Evolutionary conservation across 139 green algal genomes (phyloP).

Genomic region (Desmodesmus armatus): DNA sequence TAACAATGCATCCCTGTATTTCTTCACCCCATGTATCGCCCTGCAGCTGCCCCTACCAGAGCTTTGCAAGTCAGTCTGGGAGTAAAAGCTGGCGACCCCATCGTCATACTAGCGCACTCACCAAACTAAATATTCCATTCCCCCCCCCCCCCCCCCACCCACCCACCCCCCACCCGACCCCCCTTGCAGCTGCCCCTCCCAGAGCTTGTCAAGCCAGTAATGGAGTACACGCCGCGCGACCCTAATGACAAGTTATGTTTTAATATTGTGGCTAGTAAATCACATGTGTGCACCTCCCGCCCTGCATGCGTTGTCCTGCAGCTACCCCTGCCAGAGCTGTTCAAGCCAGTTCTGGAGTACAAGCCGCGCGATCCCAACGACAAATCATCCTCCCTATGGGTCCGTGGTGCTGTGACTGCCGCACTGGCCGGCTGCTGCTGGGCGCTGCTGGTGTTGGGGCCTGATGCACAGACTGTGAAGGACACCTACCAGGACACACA

Average conservation of each 20-base stretch:
- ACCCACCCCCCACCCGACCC: too few relatives aligned
- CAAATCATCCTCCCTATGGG: slow-evolving; percentile 35
- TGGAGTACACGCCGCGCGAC: not conserved
- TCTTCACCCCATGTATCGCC: too few relatives aligned
- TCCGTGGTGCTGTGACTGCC: slow-evolving; percentile 9
- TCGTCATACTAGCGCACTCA: too few relatives aligned
- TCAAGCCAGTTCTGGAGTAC: slow-evolving; percentile 59
- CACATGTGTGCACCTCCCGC: not conserved
- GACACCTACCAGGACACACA: slow-evolving; percentile 53
- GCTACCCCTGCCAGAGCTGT: slow-evolving; percentile 63
- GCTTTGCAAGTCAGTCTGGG: too few relatives aligned
- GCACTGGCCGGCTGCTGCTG: slow-evolving; percentile 37
- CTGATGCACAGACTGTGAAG: slow-evolving; percentile 54
- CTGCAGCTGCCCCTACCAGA: too few relatives aligned
- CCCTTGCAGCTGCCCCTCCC: not conserved
- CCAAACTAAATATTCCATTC: too few relatives aligned
- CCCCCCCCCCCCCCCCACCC: too few relatives aligned
- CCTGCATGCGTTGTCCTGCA: slow-evolving; percentile 12
- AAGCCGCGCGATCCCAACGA: slow-evolving; percentile 33
- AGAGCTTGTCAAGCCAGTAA: not conserved
- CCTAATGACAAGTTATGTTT: not conserved
- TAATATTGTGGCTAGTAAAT: not conserved
- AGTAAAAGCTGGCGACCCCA: too few relatives aligned
- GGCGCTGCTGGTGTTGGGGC: slow-evolving; percentile 55
- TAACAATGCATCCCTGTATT: too few relatives aligned